Percentiles rank a stretch among this genome's conserved stretches.
Conservation (phyloP, 1,284 basidiomycete genomes). For the Moniliophthora roreri region DNA sequence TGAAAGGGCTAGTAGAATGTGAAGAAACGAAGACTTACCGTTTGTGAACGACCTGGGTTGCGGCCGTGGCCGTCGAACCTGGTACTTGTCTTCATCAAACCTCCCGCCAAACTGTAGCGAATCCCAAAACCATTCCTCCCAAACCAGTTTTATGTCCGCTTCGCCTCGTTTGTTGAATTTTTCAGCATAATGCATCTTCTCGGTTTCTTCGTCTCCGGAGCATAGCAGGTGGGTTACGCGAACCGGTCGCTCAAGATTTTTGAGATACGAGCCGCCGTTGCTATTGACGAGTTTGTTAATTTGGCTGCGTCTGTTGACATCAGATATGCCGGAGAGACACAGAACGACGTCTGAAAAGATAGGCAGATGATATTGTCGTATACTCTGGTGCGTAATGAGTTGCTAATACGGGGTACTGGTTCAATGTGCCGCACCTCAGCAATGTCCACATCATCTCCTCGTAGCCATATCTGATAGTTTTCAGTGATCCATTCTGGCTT, state of each 20-base stretch:
- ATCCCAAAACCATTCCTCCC: conserved; percentile 90
- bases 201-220: conserved; percentile 52
- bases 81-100: conserved; percentile 58
- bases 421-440: conserved; percentile 27
- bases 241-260: conserved; percentile 65
- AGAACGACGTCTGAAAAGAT: conserved; percentile 64
- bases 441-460: conserved; percentile 73
- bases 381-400: conserved; percentile 38
- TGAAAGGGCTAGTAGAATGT: not conserved
- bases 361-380: conserved; percentile 57
- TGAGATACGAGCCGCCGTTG: conserved; percentile 58
- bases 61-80: conserved; percentile 57
- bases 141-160: conserved; percentile 68
- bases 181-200: conserved; percentile 70
- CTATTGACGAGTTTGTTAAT: conserved; percentile 55
- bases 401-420: not conserved
- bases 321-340: conserved; percentile 66
- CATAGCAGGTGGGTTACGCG: conserved; percentile 69
- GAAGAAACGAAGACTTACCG: conserved; percentile 24
- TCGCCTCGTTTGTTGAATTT: conserved; percentile 67
- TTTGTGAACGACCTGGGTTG: conserved; percentile 39
- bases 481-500: conserved; percentile 70
- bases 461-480: conserved; percentile 69
- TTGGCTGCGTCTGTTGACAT: conserved; percentile 48
- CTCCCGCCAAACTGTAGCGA: conserved; percentile 68